phyloP scores from a whole-genome alignment of 2,329 filamentous ascomycete genomes.

The Trichophyton benhamiae region DNA sequence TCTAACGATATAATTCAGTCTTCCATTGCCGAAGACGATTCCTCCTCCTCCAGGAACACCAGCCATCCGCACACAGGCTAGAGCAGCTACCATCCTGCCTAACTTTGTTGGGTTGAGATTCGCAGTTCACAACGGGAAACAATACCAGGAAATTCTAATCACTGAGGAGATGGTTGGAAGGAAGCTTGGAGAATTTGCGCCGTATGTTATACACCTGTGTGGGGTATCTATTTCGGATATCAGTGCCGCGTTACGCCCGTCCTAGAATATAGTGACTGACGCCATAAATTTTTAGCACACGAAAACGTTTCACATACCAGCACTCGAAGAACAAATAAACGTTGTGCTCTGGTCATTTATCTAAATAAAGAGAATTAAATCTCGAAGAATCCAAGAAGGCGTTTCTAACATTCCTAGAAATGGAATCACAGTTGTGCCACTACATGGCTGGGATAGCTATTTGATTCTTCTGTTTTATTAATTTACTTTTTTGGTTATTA shows the following conservation, averaged over 20 bases:
- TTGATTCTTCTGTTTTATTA: background rate
- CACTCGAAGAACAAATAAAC: constrained; percentile 49
- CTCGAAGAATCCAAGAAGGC: no score
- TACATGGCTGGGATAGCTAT: background rate
- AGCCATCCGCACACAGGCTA: constrained; percentile 75
- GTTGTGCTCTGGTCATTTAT: background rate
- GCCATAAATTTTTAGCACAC: constrained; percentile 39
- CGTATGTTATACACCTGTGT: constrained; percentile 45
- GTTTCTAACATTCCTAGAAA: background rate
- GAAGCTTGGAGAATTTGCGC: constrained; percentile 84
- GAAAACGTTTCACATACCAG: constrained; percentile 57
- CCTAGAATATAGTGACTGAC: background rate
- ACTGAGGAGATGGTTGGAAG: constrained; percentile 95
- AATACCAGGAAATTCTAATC: constrained; percentile 67
- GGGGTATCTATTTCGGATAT: background rate
- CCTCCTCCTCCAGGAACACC: constrained; percentile 50
- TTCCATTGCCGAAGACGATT: constrained; percentile 30
- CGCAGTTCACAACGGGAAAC: constrained; percentile 83
- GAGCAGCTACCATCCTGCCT: constrained; percentile 77
- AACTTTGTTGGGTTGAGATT: constrained; percentile 86
- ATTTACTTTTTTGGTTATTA: background rate
- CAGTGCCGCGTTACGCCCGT: background rate
- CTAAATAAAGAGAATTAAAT: background rate
- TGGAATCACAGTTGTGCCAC: background rate
- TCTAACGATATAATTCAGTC: constrained; percentile 17